A percentile compares a stretch with the other conserved stretches of the same genome.
phyloP scores from a whole-genome alignment of 176 grass and related monocot species.

The Musa acuminata region DNA sequence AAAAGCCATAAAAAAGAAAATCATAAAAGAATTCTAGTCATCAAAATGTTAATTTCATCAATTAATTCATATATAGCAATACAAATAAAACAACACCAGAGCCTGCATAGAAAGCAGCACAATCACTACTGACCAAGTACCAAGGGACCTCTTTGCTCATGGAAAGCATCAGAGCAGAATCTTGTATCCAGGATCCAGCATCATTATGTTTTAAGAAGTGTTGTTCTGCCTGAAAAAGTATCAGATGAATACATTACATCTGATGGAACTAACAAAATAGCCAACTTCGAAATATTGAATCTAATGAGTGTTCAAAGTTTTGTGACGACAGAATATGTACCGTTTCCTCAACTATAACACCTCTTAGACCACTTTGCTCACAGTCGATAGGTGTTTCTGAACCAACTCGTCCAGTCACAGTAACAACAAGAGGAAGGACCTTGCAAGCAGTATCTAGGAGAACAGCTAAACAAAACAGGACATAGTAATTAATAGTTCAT shows the following conservation, averaged over 20 bases:
- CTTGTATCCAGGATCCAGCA: conserved; percentile 96
- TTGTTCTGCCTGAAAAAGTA: conserved; percentile 60
- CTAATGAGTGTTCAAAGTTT: not conserved
- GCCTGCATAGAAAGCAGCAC: not conserved
- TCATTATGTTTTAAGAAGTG: conserved; percentile 96
- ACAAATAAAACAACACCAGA: not conserved
- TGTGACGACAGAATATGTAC: conserved; percentile 30
- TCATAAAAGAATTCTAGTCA: not conserved
- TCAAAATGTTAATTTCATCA: not conserved
- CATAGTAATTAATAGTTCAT: conserved; percentile 1
- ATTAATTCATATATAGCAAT: not conserved
- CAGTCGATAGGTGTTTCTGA: conserved; percentile 82
- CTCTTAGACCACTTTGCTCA: conserved; percentile 87
- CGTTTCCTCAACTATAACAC: conserved; percentile 78
- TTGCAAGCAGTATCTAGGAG: conserved; percentile 78
- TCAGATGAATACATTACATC: conserved; percentile 14
- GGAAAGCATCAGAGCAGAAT: conserved; percentile 76
- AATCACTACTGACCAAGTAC: conserved; percentile 68
- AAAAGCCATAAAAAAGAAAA: not conserved
- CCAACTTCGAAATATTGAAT: conserved; percentile 5
- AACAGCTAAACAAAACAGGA: conserved; percentile 36
- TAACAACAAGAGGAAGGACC: conserved; percentile 71
- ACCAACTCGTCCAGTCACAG: conserved; percentile 71
- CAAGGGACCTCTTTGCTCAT: conserved; percentile 85
- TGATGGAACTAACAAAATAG: not conserved